These are phyloP conservation scores for Pythium vanterpoolii DNA, from an alignment of 352 stramenopile genomes.

Conservation along the genomic window DNA sequence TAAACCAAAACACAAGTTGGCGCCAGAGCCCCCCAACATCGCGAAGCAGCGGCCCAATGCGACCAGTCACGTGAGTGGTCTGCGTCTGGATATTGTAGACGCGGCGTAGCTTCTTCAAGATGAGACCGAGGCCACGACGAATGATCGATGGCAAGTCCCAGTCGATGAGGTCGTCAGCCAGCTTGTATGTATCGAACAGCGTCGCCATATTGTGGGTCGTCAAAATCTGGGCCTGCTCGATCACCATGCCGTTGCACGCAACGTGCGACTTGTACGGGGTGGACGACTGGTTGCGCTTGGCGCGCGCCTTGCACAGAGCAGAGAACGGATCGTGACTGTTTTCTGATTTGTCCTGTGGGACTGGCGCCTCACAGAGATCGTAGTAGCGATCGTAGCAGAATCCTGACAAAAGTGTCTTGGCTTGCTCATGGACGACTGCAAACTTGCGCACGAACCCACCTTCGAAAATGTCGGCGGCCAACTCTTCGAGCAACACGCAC, in stretches of 20 bases:
- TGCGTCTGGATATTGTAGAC: background rate
- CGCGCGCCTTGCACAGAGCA: background rate
- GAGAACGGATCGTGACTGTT: background rate
- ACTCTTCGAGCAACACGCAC: conserved; percentile 17
- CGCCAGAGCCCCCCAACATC: conserved; percentile 19
- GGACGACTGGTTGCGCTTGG: background rate
- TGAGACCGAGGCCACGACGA: background rate
- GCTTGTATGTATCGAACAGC: conserved; percentile 12
- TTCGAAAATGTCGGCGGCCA: conserved; percentile 27
- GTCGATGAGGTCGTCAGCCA: background rate
- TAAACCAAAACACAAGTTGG: conserved; percentile 25
- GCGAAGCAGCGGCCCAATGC: conserved; percentile 3
- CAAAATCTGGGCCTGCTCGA: conserved; percentile 26
- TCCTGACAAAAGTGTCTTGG: conserved; percentile 3
- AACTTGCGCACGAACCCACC: conserved; percentile 21
- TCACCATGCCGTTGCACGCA: conserved; percentile 13
- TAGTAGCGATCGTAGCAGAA: conserved; percentile 24
- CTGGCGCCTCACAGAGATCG: background rate
- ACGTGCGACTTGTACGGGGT: background rate
- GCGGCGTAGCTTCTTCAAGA: conserved; percentile 1
- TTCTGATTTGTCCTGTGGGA: background rate
- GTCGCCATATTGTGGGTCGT: conserved; percentile 25
- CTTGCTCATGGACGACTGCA: background rate
- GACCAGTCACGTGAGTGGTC: background rate
- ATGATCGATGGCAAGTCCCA: conserved; percentile 19